Base-by-base conservation (phyloP, 768 basidiomycete genomes). In the Boletus edulis region DNA sequence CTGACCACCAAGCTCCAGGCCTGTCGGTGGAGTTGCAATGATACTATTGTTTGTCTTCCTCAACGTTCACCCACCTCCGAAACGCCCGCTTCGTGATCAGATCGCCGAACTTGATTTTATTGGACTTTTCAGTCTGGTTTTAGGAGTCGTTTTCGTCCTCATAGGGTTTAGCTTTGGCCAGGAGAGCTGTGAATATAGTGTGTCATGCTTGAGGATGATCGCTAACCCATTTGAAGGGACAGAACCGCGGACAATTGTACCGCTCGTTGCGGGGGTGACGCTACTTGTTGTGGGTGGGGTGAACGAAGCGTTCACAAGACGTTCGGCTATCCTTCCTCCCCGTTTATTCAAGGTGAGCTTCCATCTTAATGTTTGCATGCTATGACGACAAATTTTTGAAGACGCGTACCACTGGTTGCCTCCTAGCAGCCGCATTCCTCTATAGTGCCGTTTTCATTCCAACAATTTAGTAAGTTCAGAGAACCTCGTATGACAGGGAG, bases 101-200 rank as follows among this genome's bases (percentile, higher is more conserved):
- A 63, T 80, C 14, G 55, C 63, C 27, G 81, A 84, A 43, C 85
- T 92, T 56, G 89, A 92, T 67, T 89, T 89, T 57, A 22, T 82
- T 17, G 89, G 89, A 12, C 74, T 92, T 31, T 54, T 71, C 18
- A 14, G 34, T 35, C 34, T 35, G 13, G 78, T 89, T 27, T 70
- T 70, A 14, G 87, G 88, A 1, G 77, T 89, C 13, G 73, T 88
- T 20, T 82, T 81, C 55, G 56, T 91, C 11, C 74, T 92, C 14
- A 65, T 90, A 20, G 89, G 89, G 0, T 85, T 92, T 67, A 87
- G 85, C 65, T 79, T 78, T 55, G 81, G 87, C 59, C 81, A 87
- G 63, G 81, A 76, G 0, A 79, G 72, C 51, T 91, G 88, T 87
- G 42, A 60, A 83, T 75, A 24, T 39, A 31, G 24, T 18, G 7